Conservation (phyloP, 2,329 filamentous ascomycete genomes). For the Cytospora paraplurivora region DNA sequence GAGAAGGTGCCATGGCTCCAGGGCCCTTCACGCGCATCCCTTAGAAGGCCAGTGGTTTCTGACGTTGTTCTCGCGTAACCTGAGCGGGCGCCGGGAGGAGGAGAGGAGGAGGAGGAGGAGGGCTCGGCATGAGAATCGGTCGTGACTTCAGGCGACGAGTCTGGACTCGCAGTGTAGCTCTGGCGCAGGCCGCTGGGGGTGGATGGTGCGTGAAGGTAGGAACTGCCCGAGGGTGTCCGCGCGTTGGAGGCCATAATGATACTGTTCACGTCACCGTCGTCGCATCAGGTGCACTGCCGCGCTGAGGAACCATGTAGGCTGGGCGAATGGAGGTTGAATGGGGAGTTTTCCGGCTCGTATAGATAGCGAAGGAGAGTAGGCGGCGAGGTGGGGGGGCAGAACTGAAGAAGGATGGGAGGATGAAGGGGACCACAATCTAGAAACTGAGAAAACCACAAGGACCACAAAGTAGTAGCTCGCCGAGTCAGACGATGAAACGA, state of each 20-base stretch:
- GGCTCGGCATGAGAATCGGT: not conserved
- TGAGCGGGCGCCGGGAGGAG: constrained; percentile 25
- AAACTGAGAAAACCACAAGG: not conserved
- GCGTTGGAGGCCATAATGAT: constrained; percentile 21
- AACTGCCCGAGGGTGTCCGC: constrained; percentile 15
- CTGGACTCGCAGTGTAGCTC: constrained; percentile 39
- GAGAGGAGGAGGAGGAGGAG: not conserved
- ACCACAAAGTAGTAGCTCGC: not conserved
- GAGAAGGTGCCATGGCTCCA: constrained; percentile 80
- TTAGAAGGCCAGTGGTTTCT: constrained; percentile 57
- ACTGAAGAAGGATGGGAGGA: not conserved
- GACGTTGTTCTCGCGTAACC: constrained; percentile 32
- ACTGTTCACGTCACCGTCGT: constrained; percentile 11
- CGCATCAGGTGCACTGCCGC: constrained; percentile 3
- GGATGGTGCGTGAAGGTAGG: constrained; percentile 41
- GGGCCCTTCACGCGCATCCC: constrained; percentile 45
- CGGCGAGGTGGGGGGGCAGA: constrained; percentile 1
- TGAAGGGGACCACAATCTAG: not conserved
- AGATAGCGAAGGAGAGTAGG: not conserved
- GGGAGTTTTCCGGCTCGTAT: not conserved
- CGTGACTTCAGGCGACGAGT: constrained; percentile 19
- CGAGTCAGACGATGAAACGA: constrained; percentile 10
- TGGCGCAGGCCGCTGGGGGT: constrained; percentile 51
- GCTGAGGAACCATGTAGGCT: constrained; percentile 1
- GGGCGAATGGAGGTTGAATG: not conserved